A percentile compares a stretch with the other conserved stretches of the same genome.
Conservation (phyloP, 257 asterid genomes). For the Datura wrightii region DNA sequence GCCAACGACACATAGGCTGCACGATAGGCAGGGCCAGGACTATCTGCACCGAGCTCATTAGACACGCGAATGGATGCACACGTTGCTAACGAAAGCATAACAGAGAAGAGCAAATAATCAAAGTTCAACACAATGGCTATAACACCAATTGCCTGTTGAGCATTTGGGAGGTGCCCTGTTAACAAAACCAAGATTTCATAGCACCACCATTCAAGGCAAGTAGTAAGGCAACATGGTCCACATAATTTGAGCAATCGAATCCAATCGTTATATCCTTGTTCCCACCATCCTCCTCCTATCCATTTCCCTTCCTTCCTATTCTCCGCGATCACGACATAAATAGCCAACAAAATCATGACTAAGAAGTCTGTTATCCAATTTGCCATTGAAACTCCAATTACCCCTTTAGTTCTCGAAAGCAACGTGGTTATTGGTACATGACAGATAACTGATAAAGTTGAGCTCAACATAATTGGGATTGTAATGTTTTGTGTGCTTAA, state of each 20-base stretch:
- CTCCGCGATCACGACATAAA: slow-evolving; percentile 57
- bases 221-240: slow-evolving; percentile 84
- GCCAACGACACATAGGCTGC: slow-evolving; percentile 54
- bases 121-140: slow-evolving; percentile 82
- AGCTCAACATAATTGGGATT: slow-evolving; percentile 74
- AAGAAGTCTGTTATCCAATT: slow-evolving; percentile 73
- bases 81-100: slow-evolving; percentile 73
- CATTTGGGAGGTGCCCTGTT: slow-evolving; percentile 65
- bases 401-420: slow-evolving; percentile 61
- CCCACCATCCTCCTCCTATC: slow-evolving; percentile 85
- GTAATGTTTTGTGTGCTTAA: slow-evolving; percentile 70
- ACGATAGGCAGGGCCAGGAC: slow-evolving; percentile 46
- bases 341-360: slow-evolving; percentile 45
- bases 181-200: slow-evolving; percentile 74
- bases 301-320: slow-evolving; percentile 47
- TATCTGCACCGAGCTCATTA: slow-evolving; percentile 80
- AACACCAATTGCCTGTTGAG: slow-evolving; percentile 61
- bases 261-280: slow-evolving; percentile 61
- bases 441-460: slow-evolving; percentile 59
- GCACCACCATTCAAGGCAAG: slow-evolving; percentile 98
- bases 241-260: slow-evolving; percentile 50
- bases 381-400: slow-evolving; percentile 76
- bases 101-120: slow-evolving; percentile 74
- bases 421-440: slow-evolving; percentile 66
- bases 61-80: slow-evolving; percentile 82